Conservation (phyloP, 1,139 yeast genomes). For the Kurtzmaniella quercitrusa region DNA sequence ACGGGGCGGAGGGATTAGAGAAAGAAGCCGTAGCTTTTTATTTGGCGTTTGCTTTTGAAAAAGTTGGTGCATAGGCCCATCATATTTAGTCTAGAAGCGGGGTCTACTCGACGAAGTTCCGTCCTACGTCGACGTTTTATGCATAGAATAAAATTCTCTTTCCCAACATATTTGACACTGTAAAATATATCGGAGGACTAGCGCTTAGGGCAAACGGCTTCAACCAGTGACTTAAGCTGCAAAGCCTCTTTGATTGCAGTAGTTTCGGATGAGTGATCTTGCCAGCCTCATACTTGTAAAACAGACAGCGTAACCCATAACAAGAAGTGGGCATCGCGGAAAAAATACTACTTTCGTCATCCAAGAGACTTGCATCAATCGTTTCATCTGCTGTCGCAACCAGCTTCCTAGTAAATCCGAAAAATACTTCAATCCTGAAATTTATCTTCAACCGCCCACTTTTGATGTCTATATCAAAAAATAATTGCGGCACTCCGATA, state of each 20-base stretch:
- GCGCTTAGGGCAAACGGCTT: too few species aligned
- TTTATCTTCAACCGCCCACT: neutral
- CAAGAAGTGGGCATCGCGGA: neutral
- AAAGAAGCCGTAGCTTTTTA: constrained; percentile 86
- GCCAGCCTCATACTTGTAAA: too few species aligned
- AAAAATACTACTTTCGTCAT: neutral
- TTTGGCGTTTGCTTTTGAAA: constrained; percentile 74
- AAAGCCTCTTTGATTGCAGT: too few species aligned
- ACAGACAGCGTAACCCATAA: neutral
- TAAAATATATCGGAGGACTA: too few species aligned
- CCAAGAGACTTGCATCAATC: neutral
- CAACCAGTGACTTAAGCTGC: too few species aligned
- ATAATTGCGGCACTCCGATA: neutral
- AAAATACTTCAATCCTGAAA: neutral
- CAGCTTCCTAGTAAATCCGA: neutral
- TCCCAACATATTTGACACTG: too few species aligned
- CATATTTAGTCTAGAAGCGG: neutral
- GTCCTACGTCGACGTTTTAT: neutral
- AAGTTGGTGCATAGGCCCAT: constrained; percentile 22
- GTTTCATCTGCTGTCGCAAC: neutral
- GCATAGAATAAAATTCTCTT: neutral
- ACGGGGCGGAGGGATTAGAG: constrained; percentile 87
- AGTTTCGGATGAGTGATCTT: too few species aligned
- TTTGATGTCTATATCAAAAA: neutral
- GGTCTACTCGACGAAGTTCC: too few species aligned